Percentiles rank a stretch among this genome's conserved stretches.
Conservation (phyloP, 2,329 filamentous ascomycete genomes). For the Trichocomaceae sp. region DNA sequence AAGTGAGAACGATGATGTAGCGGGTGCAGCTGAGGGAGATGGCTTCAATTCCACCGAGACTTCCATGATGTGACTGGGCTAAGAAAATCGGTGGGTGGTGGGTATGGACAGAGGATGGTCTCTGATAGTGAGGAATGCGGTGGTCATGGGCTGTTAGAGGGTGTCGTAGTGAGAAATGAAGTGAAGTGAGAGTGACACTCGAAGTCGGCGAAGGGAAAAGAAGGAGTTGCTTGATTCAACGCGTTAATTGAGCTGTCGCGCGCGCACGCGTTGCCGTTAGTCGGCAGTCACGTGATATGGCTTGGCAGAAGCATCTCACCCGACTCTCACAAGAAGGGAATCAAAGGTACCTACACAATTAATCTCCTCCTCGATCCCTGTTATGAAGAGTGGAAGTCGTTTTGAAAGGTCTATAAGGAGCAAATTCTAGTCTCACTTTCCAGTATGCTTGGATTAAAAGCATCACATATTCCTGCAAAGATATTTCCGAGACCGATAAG, state of each 20-base stretch:
- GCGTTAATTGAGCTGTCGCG: slow-evolving; percentile 9
- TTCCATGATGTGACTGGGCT: slow-evolving; percentile 8
- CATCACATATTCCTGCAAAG: too few species aligned
- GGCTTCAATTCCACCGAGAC: slow-evolving; percentile 6
- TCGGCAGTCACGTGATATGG: not conserved
- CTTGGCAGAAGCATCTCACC: too few species aligned
- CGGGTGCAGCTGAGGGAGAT: not conserved
- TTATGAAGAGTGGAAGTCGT: too few species aligned
- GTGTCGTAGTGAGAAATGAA: not conserved
- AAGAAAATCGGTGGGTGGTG: too few species aligned
- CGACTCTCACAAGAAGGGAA: too few species aligned
- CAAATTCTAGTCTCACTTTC: too few species aligned
- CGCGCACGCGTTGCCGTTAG: not conserved
- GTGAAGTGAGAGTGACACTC: too few species aligned
- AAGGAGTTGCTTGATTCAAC: not conserved
- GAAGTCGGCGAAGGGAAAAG: not conserved
- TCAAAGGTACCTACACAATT: too few species aligned
- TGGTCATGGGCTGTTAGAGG: not conserved
- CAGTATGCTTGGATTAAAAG: too few species aligned
- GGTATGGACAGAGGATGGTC: not conserved
- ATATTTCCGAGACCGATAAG: too few species aligned
- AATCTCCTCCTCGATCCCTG: too few species aligned
- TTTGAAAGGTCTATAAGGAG: too few species aligned
- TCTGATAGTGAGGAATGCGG: not conserved
- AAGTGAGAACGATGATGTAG: not conserved